Base-by-base conservation (phyloP, 2,329 filamentous ascomycete genomes). In the Stagonosporopsis cucurbitacearum region DNA sequence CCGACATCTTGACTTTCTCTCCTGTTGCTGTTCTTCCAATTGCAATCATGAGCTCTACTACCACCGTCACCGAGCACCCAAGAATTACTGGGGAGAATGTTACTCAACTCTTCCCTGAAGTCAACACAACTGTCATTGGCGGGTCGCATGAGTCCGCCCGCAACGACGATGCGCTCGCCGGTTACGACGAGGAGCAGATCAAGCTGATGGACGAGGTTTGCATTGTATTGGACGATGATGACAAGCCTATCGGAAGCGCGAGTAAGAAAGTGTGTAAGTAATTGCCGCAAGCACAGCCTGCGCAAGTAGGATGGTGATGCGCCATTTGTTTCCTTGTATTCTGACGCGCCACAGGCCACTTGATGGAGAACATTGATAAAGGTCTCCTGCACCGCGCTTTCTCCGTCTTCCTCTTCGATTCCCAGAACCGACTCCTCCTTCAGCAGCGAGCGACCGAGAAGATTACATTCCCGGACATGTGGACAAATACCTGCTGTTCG, bases 381-480 rank as follows among this genome's bases (percentile, higher is more conserved):
- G 95, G 95, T 32, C 88, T 99, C 58, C 86, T 99, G 54, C 95
- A 99, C 82, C 92, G 95, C 57, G 95, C 95, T 61, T 99, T 99
- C 79, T 98, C 94, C 56, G 91, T 96, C 66, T 99, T 99, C 81
- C 88, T 99, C 66, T 99, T 99, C 82, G 92, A 98, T 80, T 89
- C 91, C 59, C 85, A 95, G 75, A 96, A 97, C 78, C 89, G 92
- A 69, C 83, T 98, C 58, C 89, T 99, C 40, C 87, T 99, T 47
- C 95, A 99, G 80, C 95, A 98, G 82, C 90, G 95, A 65, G 95
- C 95, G 25, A 82, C 88, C 36, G 94, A 98, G 81, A 99, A 99
- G 83, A 99, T 99, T 74, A 99, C 95, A 6, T 99, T 99, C 80
- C 94, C 95, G n/a, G 92, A 96, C 75, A 93, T 97, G 89, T 99